These are phyloP conservation scores for Bimuria novae-zelandiae DNA, from an alignment of 2,329 filamentous ascomycete genomes.

Conservation along the genomic window DNA sequence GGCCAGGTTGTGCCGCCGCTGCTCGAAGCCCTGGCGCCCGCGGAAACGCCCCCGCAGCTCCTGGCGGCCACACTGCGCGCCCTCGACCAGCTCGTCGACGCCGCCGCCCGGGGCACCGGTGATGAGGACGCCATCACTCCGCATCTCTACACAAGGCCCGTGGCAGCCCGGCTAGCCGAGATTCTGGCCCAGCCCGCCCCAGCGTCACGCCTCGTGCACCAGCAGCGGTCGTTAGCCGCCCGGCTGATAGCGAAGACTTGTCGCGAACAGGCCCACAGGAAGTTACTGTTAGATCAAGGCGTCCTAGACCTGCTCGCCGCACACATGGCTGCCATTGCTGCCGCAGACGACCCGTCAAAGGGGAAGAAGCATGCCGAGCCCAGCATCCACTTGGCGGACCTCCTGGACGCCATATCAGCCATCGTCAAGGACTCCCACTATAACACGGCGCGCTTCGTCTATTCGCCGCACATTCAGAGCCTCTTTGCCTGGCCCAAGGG, in stretches of 20 bases:
- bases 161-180: constrained; percentile 65
- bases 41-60: constrained; percentile 66
- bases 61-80: constrained; percentile 75
- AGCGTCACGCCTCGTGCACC: constrained; percentile 58
- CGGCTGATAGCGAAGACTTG: constrained; percentile 67
- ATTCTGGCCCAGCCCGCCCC: constrained; percentile 66
- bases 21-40: constrained; percentile 70
- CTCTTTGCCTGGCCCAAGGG: constrained; percentile 40
- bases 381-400: constrained; percentile 64
- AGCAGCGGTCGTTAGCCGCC: constrained; percentile 66
- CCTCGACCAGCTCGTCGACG: constrained; percentile 72
- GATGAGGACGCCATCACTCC: constrained; percentile 45
- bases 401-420: constrained; percentile 76
- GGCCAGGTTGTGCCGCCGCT: constrained; percentile 71
- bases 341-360: constrained; percentile 30
- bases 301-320: constrained; percentile 79
- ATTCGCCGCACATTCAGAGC: constrained; percentile 47
- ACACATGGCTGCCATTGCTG: constrained; percentile 60
- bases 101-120: constrained; percentile 62
- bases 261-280: constrained; percentile 70
- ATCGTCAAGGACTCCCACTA: constrained; percentile 81
- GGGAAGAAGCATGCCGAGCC: too few species aligned
- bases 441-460: constrained; percentile 67
- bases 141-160: constrained; percentile 64
- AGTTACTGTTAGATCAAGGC: constrained; percentile 70